Base-by-base conservation (phyloP, 2,329 filamentous ascomycete species). In the Chalara sp. region DNA sequence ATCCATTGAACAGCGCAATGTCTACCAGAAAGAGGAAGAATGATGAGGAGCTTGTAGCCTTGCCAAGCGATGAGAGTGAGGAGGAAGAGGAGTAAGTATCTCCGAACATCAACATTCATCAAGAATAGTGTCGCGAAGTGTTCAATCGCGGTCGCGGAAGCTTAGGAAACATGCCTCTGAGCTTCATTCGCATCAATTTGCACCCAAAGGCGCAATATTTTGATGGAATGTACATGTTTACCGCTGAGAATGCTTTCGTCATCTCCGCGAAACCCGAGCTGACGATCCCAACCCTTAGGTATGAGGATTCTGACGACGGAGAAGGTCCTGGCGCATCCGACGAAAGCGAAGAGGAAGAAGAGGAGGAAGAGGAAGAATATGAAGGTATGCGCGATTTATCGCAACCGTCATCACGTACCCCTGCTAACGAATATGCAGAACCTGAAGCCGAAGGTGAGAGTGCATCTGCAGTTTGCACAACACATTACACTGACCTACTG, bases 1-100 rank as follows among this genome's bases (percentile, higher is more conserved):
- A 31, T 42, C 37, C 31, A 48, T 41, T 42, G 35, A 32, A 32
- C 37, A 29, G 32, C 5, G 32, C 13, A 39, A 65, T 55, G 53
- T 52, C 53, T 48, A 55, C 53, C 11, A 42, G 53, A 31, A 55
- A 55, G 53, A 52, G 53, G 53, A 55, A 55, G 53, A 35, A 50
- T 28, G 53, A 55, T 30, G 53, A 55, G 37, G 53, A 55, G 53
- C 53, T 55, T 7, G 53, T 55, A 21, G 53, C 53, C 31, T 47
- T 55, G 28, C 53, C 53, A 5, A 47, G 40, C 12, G 53, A 55
- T 43, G 50, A 50, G 35, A 50, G 50, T 32, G 53, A 53, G 31
- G 53, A 55, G 41, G 53, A 55, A 43, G 53, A 55, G 47, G 35
- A 37, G 21, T 21, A 21, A 21, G 21, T 21, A 21, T 21, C 21